A percentile compares a stretch with the other conserved stretches of the same genome.
These are phyloP conservation scores for Pseudonectria buxi DNA, from an alignment of 2,329 filamentous ascomycete species.

Conservation along the genomic window DNA sequence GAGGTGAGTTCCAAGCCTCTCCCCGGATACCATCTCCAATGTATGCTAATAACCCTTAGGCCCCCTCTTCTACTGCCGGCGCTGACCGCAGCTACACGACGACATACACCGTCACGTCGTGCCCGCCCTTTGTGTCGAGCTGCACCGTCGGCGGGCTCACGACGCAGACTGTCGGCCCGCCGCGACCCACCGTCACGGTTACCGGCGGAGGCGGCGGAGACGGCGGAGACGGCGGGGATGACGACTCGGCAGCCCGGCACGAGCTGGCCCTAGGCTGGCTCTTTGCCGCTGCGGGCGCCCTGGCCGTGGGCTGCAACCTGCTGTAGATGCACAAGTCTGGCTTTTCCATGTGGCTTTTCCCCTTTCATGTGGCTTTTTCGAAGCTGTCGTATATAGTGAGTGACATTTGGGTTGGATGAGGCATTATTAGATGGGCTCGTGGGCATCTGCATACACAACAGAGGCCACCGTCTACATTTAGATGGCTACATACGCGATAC, in stretches of 20 bases:
- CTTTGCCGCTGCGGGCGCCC: constrained; percentile 13
- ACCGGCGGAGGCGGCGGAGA: constrained; percentile 8
- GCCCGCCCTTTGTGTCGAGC: constrained; percentile 14
- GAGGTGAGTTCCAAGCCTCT: constrained; percentile 3
- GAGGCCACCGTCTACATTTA: too few species aligned
- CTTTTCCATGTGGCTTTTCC: too few species aligned
- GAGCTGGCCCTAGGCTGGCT: constrained; percentile 11
- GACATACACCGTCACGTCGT: constrained; percentile 23
- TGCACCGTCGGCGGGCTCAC: constrained; percentile 21
- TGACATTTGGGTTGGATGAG: too few species aligned
- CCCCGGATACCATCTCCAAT: too few species aligned
- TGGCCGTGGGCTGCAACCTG: constrained; percentile 18
- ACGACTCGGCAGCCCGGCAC: constrained; percentile 13
- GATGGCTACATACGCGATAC: too few species aligned
- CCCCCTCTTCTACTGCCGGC: neutral
- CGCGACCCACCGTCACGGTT: constrained; percentile 13
- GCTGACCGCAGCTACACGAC: constrained; percentile 15
- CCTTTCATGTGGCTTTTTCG: too few species aligned
- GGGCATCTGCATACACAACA: too few species aligned
- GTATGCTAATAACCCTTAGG: too few species aligned
- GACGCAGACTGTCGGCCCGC: constrained; percentile 17
- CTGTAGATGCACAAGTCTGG: constrained; percentile 8
- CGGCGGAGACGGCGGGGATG: neutral
- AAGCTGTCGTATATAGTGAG: too few species aligned
- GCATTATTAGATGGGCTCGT: too few species aligned